A percentile compares a stretch with the other conserved stretches of the same genome.
These are phyloP conservation scores for Periconia digitata DNA, from an alignment of 2,329 filamentous ascomycete genomes.

Conservation along the genomic window DNA sequence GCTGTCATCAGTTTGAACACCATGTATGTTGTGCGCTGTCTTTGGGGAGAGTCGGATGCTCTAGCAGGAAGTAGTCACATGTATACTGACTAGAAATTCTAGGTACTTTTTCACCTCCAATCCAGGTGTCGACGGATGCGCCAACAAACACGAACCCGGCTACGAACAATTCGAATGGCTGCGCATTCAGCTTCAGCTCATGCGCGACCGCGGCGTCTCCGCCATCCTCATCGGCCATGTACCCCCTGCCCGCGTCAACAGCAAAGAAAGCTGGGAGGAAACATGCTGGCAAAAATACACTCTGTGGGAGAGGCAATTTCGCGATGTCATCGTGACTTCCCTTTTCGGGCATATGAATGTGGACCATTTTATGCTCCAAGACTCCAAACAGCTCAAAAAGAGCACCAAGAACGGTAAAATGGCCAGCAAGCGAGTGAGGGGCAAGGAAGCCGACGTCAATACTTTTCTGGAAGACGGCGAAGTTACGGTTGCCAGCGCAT, in stretches of 20 bases:
- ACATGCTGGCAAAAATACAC: conserved; percentile 98
- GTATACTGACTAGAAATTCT: conserved; percentile 1
- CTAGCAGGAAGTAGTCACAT: too few species aligned
- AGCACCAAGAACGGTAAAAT: conserved; percentile 49
- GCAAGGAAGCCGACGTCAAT: conserved; percentile 11
- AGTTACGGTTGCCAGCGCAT: conserved; percentile 67
- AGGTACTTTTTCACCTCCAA: conserved; percentile 91
- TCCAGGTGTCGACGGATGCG: conserved; percentile 89
- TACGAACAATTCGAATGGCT: conserved; percentile 97
- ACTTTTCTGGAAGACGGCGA: conserved; percentile 45
- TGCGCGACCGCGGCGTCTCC: conserved; percentile 86
- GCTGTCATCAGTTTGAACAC: conserved; percentile 95
- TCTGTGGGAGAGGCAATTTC: conserved; percentile 85
- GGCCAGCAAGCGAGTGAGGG: conserved; percentile 28
- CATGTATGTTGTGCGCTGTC: conserved; percentile 59
- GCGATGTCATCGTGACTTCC: conserved; percentile 79
- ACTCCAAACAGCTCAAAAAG: conserved; percentile 74
- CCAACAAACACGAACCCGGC: conserved; percentile 75
- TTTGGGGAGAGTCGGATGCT: too few species aligned
- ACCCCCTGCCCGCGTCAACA: conserved; percentile 80
- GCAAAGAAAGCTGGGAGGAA: conserved; percentile 91
- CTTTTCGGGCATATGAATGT: conserved; percentile 98
- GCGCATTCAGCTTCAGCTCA: conserved; percentile 78
- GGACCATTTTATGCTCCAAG: conserved; percentile 93
- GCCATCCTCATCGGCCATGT: conserved; percentile 94